Percentiles rank a stretch among this genome's conserved stretches.
Conservation (phyloP, 2,329 filamentous ascomycete species). For the Coniochaeta hoffmannii region DNA sequence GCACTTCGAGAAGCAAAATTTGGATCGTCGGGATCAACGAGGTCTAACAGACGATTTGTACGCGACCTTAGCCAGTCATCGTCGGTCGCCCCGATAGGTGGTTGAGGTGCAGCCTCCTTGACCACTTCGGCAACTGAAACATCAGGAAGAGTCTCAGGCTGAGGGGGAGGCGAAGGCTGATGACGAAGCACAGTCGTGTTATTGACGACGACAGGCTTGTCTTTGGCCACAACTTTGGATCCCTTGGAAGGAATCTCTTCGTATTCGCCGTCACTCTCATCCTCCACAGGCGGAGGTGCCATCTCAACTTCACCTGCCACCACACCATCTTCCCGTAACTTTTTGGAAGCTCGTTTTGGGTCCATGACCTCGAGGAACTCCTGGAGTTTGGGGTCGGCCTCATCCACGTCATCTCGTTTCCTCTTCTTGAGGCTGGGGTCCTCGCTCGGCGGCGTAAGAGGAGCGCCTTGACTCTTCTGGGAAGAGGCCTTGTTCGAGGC, state of each 20-base stretch:
- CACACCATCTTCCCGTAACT: conserved; percentile 44
- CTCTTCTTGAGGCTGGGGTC: conserved; percentile 54
- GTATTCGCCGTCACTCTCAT: conserved; percentile 69
- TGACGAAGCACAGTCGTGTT: conserved; percentile 1
- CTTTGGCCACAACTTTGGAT: conserved; percentile 34
- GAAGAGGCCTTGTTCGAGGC: conserved; percentile 5
- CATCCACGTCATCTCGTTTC: conserved; percentile 52
- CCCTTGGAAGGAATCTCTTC: conserved; percentile 54
- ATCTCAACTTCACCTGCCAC: conserved; percentile 17
- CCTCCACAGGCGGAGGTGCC: conserved; percentile 20
- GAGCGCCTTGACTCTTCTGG: conserved; percentile 10
- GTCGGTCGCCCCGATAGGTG: conserved; percentile 50
- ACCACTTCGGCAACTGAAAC: neutral
- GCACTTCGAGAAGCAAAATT: conserved; percentile 15
- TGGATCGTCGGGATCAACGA: conserved; percentile 67
- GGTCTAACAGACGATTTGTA: conserved; percentile 77
- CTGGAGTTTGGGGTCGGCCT: conserved; percentile 70
- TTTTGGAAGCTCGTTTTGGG: conserved; percentile 55
- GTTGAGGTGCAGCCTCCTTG: neutral
- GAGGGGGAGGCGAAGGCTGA: conserved; percentile 4
- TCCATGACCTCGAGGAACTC: conserved; percentile 85
- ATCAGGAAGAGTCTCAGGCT: neutral
- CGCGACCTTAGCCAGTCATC: conserved; percentile 87
- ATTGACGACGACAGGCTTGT: conserved; percentile 6
- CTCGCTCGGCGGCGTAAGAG: conserved; percentile 16